Evolutionary conservation across 495 filamentous ascomycete species (phyloP), one percentile per base, ranked within the genome.

Genomic region (Penicillium paradoxum): DNA sequence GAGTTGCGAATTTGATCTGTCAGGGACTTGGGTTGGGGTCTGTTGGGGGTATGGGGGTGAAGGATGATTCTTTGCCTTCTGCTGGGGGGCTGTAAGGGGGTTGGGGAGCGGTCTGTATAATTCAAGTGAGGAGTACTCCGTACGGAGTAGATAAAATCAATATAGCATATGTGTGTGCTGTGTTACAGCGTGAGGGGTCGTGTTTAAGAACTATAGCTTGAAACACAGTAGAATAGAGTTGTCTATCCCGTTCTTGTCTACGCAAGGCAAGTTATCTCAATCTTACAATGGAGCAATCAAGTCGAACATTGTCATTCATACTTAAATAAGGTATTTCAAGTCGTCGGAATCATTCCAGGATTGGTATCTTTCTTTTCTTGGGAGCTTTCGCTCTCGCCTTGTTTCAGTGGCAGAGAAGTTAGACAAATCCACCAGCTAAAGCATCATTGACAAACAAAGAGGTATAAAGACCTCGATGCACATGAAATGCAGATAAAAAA

Each of bases 1-100:
- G 78, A 6, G 88, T 88, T 29, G 91, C 79, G 13, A 79, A 70
- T 56, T 80, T 85, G 67, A 76, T 96, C 24, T 70, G 77, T 45
- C 64, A 62, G 44, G 32, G 62, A 6, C 63, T 69, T 58, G 68
- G 70, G 5, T 53, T 75, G 25, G 61, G 56, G 0, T 51, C 41
- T 19, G 37, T 59, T 11, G 75, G 67, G n/a, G 45, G 2, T 54
- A 66, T 55, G 57, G 54, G 1, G 41, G 42, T 25, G 56, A 40
- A 51, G 48, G 71, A 73, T 64, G 73, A 73, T 66, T 62, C 65
- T 46, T 62, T 74, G 56, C 72, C 70, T 45, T 69, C 68, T 29
- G 65, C 57, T 33, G 37, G 37, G 27, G 18, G 45, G 37, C 24
- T 33, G 17, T 5, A 47, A 43, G 40, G 30, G 46, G 46, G 40